These are phyloP conservation scores for Aspergillus awamori DNA, from an alignment of 2,329 filamentous ascomycete species.

Conservation along the genomic window DNA sequence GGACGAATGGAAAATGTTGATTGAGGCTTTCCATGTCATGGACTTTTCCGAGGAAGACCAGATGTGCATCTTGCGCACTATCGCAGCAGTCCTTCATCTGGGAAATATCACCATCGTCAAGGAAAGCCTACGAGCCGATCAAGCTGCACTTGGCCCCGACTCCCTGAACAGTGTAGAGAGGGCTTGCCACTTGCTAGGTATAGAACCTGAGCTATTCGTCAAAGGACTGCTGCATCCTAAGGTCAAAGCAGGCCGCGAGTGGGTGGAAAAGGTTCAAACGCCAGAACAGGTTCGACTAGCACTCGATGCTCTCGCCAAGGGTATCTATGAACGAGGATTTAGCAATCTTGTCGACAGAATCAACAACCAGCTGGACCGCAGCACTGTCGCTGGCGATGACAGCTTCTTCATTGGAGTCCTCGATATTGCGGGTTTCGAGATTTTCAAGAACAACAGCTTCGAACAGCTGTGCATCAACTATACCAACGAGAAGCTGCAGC, in stretches of 20 bases:
- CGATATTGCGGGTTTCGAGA: constrained; percentile 98
- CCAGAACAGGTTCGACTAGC: constrained; percentile 91
- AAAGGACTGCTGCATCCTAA: constrained; percentile 87
- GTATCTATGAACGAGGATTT: constrained; percentile 96
- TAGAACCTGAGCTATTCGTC: constrained; percentile 80
- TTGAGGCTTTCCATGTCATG: constrained; percentile 95
- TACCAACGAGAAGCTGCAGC: constrained; percentile 97
- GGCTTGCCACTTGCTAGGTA: constrained; percentile 82
- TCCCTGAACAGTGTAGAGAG: constrained; percentile 73
- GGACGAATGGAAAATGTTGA: constrained; percentile 84
- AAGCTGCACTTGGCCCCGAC: constrained; percentile 78
- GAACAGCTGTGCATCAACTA: constrained; percentile 99
- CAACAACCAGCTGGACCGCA: constrained; percentile 88
- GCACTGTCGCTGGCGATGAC: constrained; percentile 79
- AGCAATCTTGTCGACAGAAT: constrained; percentile 90
- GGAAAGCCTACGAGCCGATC: constrained; percentile 87
- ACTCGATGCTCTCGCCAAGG: constrained; percentile 90
- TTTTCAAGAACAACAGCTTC: constrained; percentile 97
- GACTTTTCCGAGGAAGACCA: constrained; percentile 87
- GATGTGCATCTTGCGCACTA: constrained; percentile 76
- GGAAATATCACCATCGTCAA: constrained; percentile 90
- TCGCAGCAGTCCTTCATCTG: constrained; percentile 89
- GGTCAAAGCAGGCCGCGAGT: constrained; percentile 94
- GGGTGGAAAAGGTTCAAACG: constrained; percentile 98
- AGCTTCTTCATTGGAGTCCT: constrained; percentile 96